phyloP scores from a whole-genome alignment of 2,329 filamentous ascomycete genomes.

The Colletotrichum gloeosporioides region DNA sequence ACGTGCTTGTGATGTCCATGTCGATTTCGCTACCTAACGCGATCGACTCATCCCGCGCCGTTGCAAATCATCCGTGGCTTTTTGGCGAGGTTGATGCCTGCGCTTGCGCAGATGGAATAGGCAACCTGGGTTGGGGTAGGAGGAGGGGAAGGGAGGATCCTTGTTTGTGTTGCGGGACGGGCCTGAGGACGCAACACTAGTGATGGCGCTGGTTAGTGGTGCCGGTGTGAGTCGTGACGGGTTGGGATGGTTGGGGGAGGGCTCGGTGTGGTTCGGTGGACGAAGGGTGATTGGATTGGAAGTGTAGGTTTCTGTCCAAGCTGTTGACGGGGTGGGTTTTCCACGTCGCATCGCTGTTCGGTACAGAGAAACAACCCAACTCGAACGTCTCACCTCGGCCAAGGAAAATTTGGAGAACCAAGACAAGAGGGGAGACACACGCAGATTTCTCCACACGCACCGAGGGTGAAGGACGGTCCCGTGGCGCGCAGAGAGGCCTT shows the following conservation, averaged over 20 bases:
- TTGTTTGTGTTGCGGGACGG: background rate
- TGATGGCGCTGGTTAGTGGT: background rate
- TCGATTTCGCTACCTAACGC: background rate
- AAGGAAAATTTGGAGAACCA: background rate
- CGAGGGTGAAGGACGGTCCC: background rate
- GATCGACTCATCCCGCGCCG: background rate
- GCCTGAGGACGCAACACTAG: background rate
- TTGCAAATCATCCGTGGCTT: background rate
- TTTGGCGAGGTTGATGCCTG: background rate
- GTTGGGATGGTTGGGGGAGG: background rate
- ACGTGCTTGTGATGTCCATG: background rate
- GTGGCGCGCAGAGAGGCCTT: background rate
- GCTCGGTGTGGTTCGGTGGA: background rate
- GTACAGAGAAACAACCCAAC: background rate
- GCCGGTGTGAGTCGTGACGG: background rate
- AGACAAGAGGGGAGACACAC: background rate
- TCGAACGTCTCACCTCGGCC: background rate
- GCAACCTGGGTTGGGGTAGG: background rate
- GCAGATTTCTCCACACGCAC: background rate
- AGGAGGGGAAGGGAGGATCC: background rate
- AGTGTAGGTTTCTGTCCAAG: no score
- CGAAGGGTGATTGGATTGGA: no score
- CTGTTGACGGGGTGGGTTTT: background rate
- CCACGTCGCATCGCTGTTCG: background rate
- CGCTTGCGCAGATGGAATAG: background rate